phyloP scores from a whole-genome alignment of 73 alveolate species.

The Symbiodinium pilosum region DNA sequence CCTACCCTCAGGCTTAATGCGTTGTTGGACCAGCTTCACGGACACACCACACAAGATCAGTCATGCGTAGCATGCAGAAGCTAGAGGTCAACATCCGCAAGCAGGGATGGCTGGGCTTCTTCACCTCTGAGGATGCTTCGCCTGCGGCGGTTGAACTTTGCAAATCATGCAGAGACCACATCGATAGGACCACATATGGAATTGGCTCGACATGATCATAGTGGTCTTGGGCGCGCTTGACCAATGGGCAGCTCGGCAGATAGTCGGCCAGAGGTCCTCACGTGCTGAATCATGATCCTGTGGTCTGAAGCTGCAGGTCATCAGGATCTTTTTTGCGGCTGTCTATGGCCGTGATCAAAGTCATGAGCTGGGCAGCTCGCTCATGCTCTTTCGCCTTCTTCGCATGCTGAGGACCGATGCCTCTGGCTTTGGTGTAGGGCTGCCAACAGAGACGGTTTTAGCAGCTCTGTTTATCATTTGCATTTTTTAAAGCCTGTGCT shows the following conservation, averaged over 20 bases:
- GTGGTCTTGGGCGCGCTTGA: slow-evolving; percentile 91
- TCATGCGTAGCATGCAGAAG: too few relatives aligned
- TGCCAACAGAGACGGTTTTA: not conserved
- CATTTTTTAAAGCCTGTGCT: not conserved
- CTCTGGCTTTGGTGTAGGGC: not conserved
- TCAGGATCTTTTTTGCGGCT: slow-evolving; percentile 20
- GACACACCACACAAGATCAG: too few relatives aligned
- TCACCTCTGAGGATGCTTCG: slow-evolving; percentile 40
- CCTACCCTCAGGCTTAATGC: too few relatives aligned
- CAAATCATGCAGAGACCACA: not conserved
- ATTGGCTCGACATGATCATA: slow-evolving; percentile 56
- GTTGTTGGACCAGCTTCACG: too few relatives aligned
- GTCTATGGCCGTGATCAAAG: slow-evolving; percentile 70
- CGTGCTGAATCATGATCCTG: too few relatives aligned
- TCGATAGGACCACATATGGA: slow-evolving; percentile 58
- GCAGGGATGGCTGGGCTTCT: slow-evolving; percentile 56
- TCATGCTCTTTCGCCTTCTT: slow-evolving; percentile 83
- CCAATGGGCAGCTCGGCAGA: slow-evolving; percentile 53
- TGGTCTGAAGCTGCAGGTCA: slow-evolving; percentile 19
- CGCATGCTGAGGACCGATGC: slow-evolving; percentile 60
- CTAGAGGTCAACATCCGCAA: slow-evolving; percentile 60
- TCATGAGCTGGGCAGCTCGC: slow-evolving; percentile 70
- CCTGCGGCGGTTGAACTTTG: not conserved
- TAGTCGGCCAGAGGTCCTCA: not conserved
- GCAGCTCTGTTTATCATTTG: not conserved